Base-by-base conservation (phyloP, 2,329 filamentous ascomycete species). In the Pseudocercospora eumusae region DNA sequence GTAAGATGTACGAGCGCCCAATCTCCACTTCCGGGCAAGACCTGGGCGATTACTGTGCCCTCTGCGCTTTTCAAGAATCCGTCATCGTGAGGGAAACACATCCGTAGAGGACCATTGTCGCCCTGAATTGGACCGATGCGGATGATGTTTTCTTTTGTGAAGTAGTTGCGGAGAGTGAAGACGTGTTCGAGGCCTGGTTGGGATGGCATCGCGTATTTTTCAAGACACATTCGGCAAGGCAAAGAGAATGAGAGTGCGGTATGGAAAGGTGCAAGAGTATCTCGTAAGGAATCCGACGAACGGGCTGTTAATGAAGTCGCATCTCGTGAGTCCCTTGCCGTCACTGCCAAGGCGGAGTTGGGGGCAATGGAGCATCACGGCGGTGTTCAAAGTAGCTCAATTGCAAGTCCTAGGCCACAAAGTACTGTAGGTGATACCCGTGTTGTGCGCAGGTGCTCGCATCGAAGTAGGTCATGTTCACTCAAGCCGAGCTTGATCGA, bases 121-220 rank as follows among this genome's bases (percentile, higher is more conserved):
- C n/a, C 50, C 20, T 33, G 20, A 2, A 53, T 11, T 33, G 50
- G 50, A 3, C 25, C 50, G 13, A 33, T 8, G 18, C 23, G 27
- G 18, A 54, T 47, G 18, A 47, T 47, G 44, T 47, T 47, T 47
- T 47, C 44, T 47, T 23, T 47, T 11, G 44, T 47, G n/a, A 47
- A 47, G 44, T 47, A 33, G n/a, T 54, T 54, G n/a, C 50, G 50
- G 23, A 54, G 31, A 7, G 50, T 33, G n/a, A 36, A 54, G 28
- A 28, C 50, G 28, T 25, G 25, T 6, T 53, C 49, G 23, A 53
- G 49, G 8, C 15, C 15, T 3, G 25, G 49, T 28, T 25, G 25
- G 15, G 23, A 52, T 2, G 13, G 8, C 21, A 31, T 27, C 23
- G 23, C 18, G 50, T 21, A 31, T n/a, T 7, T 10, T 21, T 15